Evolutionary conservation across 1,284 basidiomycete species (phyloP).

Genomic region (Coniferiporia sulphurascens): DNA sequence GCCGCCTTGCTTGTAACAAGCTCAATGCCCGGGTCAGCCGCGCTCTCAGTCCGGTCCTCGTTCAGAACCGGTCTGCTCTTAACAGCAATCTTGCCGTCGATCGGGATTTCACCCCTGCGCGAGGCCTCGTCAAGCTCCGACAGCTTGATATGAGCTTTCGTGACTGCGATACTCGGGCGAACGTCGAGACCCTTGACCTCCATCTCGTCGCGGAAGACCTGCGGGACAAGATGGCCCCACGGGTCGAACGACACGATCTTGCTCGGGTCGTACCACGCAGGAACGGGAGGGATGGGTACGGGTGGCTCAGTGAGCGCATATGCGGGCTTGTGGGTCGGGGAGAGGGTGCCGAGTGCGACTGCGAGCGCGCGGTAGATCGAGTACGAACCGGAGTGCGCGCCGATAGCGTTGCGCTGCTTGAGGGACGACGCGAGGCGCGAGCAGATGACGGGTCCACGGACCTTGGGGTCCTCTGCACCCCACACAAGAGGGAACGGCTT

Average conservation of each 20-base stretch:
- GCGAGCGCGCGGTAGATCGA: conserved; percentile 92
- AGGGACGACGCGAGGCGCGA: conserved; percentile 82
- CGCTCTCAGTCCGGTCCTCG: conserved; percentile 53
- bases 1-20: conserved; percentile 85
- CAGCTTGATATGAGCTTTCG: conserved; percentile 84
- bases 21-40: conserved; percentile 79
- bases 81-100: conserved; percentile 85
- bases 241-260: conserved; percentile 96
- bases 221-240: conserved; percentile 87
- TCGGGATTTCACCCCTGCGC: conserved; percentile 63
- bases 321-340: conserved; percentile 83
- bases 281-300: conserved; percentile 76
- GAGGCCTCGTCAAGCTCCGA: conserved; percentile 86
- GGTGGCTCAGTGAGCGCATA: conserved; percentile 89
- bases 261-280: conserved; percentile 72
- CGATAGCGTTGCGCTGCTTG: conserved; percentile 90
- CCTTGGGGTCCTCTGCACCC: conserved; percentile 65
- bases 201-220: conserved; percentile 68
- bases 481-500: conserved; percentile 77
- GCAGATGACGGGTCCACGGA: conserved; percentile 86
- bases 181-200: conserved; percentile 68
- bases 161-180: conserved; percentile 89
- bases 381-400: conserved; percentile 91
- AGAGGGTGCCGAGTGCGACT: conserved; percentile 86
- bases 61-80: conserved; percentile 56